A percentile compares a stretch with the other conserved stretches of the same genome.
These are phyloP conservation scores for Penicillium crystallinum DNA, from an alignment of 495 filamentous ascomycete genomes.

Conservation along the genomic window DNA sequence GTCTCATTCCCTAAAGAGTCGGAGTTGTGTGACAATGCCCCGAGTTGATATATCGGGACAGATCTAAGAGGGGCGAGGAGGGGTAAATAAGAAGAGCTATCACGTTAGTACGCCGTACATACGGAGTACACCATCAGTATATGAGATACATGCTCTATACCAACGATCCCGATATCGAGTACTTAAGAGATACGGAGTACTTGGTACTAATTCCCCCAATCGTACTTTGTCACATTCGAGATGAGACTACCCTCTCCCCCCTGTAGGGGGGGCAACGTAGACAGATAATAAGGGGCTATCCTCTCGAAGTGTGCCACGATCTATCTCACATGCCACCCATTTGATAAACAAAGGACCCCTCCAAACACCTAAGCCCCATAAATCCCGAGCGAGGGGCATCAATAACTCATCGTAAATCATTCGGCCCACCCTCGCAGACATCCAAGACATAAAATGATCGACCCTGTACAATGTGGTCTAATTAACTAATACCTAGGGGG, in stretches of 20 bases:
- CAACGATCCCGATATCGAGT: too few species aligned
- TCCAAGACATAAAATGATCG: conserved; percentile 4
- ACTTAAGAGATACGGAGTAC: too few species aligned
- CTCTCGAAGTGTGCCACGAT: background rate
- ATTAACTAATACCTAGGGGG: conserved; percentile 1
- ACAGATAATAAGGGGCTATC: conserved; percentile 1
- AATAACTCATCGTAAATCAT: conserved; percentile 1
- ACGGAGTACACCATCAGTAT: too few species aligned
- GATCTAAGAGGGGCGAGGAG: background rate
- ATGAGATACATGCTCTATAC: too few species aligned
- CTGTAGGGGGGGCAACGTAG: background rate
- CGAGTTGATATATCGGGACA: background rate
- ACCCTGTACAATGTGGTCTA: background rate
- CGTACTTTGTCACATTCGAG: too few species aligned
- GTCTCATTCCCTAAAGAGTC: conserved; percentile 1
- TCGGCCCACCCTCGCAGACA: conserved; percentile 3
- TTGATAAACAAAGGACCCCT: conserved; percentile 3
- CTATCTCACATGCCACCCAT: conserved; percentile 1
- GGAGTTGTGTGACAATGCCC: background rate
- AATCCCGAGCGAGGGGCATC: conserved; percentile 3
- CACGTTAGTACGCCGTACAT: too few species aligned
- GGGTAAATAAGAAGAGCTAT: background rate
- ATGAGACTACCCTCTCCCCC: background rate
- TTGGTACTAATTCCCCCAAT: too few species aligned
- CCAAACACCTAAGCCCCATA: background rate